phyloP scores from a whole-genome alignment of 805 yeast genomes.

The Lipomyces oligophaga region DNA sequence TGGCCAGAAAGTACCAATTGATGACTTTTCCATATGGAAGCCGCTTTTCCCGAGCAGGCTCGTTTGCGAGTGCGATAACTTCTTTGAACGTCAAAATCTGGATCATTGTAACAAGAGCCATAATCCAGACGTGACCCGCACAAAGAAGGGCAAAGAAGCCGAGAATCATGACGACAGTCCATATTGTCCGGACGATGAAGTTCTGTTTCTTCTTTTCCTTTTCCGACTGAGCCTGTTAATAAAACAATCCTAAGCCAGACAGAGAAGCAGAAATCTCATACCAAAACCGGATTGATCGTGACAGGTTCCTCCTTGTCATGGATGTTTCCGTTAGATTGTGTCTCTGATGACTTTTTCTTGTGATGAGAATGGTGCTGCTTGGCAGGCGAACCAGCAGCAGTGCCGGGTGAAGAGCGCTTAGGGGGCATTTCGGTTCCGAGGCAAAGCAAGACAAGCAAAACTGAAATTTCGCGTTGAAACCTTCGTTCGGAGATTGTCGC shows the following conservation, averaged over 20 bases:
- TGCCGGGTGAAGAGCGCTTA: constrained; percentile 7
- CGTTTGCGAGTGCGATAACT: constrained; percentile 79
- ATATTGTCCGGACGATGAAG: constrained; percentile 79
- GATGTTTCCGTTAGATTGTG: background rate
- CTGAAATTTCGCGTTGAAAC: too few species aligned
- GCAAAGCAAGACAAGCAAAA: too few species aligned
- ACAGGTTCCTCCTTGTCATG: background rate
- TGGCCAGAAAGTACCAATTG: constrained; percentile 53
- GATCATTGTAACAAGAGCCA: constrained; percentile 62
- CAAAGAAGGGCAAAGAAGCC: constrained; percentile 66
- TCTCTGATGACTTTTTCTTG: constrained; percentile 4
- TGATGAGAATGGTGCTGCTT: constrained; percentile 7
- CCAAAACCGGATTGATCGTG: constrained; percentile 1
- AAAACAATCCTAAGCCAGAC: background rate
- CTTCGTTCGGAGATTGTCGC: too few species aligned
- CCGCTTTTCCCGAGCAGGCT: constrained; percentile 77
- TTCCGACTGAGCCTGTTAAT: constrained; percentile 38
- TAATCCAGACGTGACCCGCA: constrained; percentile 82
- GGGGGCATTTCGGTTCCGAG: constrained; percentile 8
- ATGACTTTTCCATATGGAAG: constrained; percentile 51
- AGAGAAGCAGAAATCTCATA: background rate
- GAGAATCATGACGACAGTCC: constrained; percentile 89
- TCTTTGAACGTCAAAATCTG: constrained; percentile 87
- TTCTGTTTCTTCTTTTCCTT: constrained; percentile 71
- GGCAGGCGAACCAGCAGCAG: constrained; percentile 4